Percentiles rank a stretch among this genome's conserved stretches.
Evolutionary conservation across 192 early-diverging fungal genomes (phyloP).

Genomic region (Umbelopsis sp.): DNA sequence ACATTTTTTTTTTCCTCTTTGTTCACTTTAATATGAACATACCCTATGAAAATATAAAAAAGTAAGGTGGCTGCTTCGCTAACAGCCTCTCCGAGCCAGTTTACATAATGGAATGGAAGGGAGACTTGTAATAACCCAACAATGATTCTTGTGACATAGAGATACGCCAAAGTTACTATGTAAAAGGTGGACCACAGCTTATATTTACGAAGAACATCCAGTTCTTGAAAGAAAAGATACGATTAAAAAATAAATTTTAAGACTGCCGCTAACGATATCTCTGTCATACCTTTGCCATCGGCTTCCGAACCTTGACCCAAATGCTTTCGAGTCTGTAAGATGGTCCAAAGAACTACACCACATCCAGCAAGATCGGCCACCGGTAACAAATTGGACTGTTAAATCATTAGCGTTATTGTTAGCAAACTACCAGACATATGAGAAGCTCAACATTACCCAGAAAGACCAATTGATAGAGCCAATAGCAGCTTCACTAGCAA

Average conservation of each 20-base stretch:
- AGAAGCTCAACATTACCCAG: constrained; percentile 45
- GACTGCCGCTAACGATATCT: not conserved
- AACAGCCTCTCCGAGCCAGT: constrained; percentile 52
- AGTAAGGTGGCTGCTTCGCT: constrained; percentile 49
- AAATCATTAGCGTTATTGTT: not conserved
- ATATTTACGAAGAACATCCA: constrained; percentile 50
- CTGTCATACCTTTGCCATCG: constrained; percentile 52
- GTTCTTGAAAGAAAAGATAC: constrained; percentile 28
- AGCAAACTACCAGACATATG: not conserved
- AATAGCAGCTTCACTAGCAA: constrained; percentile 51
- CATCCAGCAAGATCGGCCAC: constrained; percentile 52
- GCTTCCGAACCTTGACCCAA: constrained; percentile 45
- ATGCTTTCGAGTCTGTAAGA: constrained; percentile 56
- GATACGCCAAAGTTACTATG: constrained; percentile 51
- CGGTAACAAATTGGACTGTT: constrained; percentile 43
- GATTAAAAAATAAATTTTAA: not conserved
- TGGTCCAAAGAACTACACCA: constrained; percentile 52
- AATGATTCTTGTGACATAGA: constrained; percentile 55
- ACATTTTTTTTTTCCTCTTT: not conserved
- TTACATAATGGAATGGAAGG: constrained; percentile 53
- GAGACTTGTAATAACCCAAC: constrained; percentile 48
- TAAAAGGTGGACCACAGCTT: constrained; percentile 60
- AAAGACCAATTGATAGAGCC: constrained; percentile 54
- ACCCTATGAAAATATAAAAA: constrained; percentile 57
- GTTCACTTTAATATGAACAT: constrained; percentile 1